Evolutionary conservation across 1,284 basidiomycete genomes (phyloP), one percentile per base, ranked within the genome.

Genomic region (Melampsora americana): DNA sequence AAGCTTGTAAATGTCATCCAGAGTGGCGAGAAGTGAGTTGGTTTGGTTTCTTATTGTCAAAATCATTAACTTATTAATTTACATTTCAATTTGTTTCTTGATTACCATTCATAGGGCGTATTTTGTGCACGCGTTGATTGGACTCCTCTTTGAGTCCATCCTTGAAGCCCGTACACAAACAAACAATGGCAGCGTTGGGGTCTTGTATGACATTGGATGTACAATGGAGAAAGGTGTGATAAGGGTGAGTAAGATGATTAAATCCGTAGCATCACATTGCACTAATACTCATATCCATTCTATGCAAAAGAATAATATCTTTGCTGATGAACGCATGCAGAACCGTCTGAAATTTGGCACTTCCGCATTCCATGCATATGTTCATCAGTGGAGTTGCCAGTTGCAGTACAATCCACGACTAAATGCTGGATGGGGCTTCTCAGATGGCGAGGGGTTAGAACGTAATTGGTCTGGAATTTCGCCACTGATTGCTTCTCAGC

Each of bases 311-410:
- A 65, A 44, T n/a, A 23, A 59, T 59, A 5, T 59, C 23, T 59
- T 59, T 59, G 30, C 9, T 39, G 62, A 65, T n/a, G 7, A 65
- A 44, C 62, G 32, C 30, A 39, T n/a, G 5, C n/a, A 18, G 18
- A 65, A 50, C 5, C 32, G 18, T 28, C 44, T 71, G 30, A 59
- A 44, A 6, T 68, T 68, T 68, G 66, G 66, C 1, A 68, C 66
- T 3, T 68, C 66, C 7, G 46, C 56, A 12, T 68, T 68, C 46
- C 66, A 68, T 44, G 66, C 66, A n/a, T 68, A 68, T 44, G 66
- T 53, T 9, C 66, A 68, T 53, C 32, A 53, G 18, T 53, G 66
- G 66, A 67, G 32, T 20, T 67, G 66, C 14, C 66, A 67, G 44
- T 26, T 67, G 23, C 9, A n/a, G n/a, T 67, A 50, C 23, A 67